These are phyloP conservation scores for Peronospora destructor DNA, from an alignment of 352 stramenopile species.

Conservation along the genomic window DNA sequence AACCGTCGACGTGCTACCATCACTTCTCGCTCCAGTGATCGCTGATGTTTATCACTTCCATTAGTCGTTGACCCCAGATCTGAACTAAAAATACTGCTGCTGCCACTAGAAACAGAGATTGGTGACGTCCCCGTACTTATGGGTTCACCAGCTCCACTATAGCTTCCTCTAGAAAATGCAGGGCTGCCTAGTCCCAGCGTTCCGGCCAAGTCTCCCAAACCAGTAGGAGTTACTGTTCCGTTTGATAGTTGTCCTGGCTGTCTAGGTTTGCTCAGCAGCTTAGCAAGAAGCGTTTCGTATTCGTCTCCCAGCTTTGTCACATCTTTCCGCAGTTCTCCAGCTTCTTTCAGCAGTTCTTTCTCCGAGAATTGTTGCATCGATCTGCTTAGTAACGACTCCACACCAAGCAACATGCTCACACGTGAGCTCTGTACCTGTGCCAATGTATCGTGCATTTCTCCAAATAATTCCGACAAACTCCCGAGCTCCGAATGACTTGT, in stretches of 20 bases:
- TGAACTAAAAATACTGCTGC: conserved; percentile 15
- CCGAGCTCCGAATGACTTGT: conserved; percentile 64
- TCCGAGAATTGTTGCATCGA: conserved; percentile 62
- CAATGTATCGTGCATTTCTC: conserved; percentile 77
- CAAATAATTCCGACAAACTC: conserved; percentile 72
- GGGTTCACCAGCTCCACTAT: conserved; percentile 13
- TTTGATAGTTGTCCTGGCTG: conserved; percentile 21
- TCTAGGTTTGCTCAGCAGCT: conserved; percentile 65
- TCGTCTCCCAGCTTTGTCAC: conserved; percentile 63
- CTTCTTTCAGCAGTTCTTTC: conserved; percentile 65
- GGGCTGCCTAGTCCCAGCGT: conserved; percentile 26
- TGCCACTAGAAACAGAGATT: conserved; percentile 11
- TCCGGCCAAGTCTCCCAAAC: conserved; percentile 12
- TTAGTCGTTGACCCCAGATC: conserved; percentile 9
- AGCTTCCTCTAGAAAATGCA: conserved; percentile 12
- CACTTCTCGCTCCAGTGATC: conserved; percentile 62
- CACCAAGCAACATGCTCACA: conserved; percentile 74
- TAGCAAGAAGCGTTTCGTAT: conserved; percentile 76
- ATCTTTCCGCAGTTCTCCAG: conserved; percentile 59
- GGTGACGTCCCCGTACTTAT: conserved; percentile 17
- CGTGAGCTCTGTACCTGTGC: conserved; percentile 76
- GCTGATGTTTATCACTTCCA: conserved; percentile 34
- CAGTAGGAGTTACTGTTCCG: conserved; percentile 24
- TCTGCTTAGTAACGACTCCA: conserved; percentile 68
- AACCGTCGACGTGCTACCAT: conserved; percentile 56